A percentile compares a stretch with the other conserved stretches of the same genome.
Evolutionary conservation across 192 early-diverging fungal species (phyloP).

Genomic region (Podila epicladia): DNA sequence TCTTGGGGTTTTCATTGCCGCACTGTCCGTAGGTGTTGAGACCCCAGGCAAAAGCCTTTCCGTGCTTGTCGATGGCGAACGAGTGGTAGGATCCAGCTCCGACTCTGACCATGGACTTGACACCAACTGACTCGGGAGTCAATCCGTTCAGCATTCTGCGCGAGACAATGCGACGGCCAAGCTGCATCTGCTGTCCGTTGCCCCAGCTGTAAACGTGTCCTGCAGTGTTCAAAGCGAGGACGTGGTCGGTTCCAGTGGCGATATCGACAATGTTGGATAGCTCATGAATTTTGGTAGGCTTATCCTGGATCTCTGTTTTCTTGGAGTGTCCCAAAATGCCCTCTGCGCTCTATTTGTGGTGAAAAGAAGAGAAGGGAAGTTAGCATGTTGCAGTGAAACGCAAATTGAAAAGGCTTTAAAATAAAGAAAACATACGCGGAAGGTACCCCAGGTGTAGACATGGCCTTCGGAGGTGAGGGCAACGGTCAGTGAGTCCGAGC

Average conservation of each 20-base stretch:
- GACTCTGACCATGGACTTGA: slow-evolving; percentile 68
- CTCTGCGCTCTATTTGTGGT: slow-evolving; percentile 68
- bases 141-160: slow-evolving; percentile 75
- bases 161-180: slow-evolving; percentile 83
- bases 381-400: background rate
- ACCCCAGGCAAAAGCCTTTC: slow-evolving; percentile 83
- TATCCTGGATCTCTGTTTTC: slow-evolving; percentile 68
- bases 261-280: slow-evolving; percentile 78
- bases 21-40: slow-evolving; percentile 93
- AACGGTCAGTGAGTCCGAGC: slow-evolving; percentile 87
- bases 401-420: background rate
- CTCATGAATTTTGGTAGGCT: slow-evolving; percentile 64
- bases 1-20: slow-evolving; percentile 57
- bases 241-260: slow-evolving; percentile 89
- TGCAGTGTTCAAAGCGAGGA: slow-evolving; percentile 73
- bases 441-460: slow-evolving; percentile 92
- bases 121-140: slow-evolving; percentile 62
- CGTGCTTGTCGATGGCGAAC: slow-evolving; percentile 77
- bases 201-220: slow-evolving; percentile 93
- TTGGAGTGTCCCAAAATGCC: slow-evolving; percentile 88
- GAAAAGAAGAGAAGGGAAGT: slow-evolving; percentile 18
- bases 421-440: slow-evolving; percentile 48
- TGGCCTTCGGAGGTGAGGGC: slow-evolving; percentile 80
- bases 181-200: slow-evolving; percentile 87
- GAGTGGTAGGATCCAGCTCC: slow-evolving; percentile 88